Evolutionary conservation across 176 grass and related monocot genomes (phyloP).

Genomic region (Phyllostachys edulis): DNA sequence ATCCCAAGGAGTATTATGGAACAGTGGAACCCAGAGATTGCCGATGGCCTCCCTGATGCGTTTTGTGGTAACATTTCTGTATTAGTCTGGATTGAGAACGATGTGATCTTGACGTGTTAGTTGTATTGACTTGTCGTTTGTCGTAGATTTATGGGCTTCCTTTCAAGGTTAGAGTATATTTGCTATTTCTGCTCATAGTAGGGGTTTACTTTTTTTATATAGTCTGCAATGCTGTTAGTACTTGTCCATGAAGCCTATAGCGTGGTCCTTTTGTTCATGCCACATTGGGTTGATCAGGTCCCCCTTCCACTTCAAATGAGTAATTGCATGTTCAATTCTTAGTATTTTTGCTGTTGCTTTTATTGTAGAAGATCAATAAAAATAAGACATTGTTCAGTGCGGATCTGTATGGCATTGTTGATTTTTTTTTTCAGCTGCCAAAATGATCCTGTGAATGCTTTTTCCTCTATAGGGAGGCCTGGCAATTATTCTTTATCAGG

Average conservation of each 20-base stretch:
- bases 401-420: background rate
- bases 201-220: background rate
- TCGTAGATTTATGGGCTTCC: background rate
- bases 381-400: background rate
- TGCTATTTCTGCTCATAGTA: background rate
- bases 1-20: conserved; percentile 77
- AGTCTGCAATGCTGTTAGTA: background rate
- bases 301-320: too few relatives aligned
- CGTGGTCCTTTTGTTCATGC: background rate
- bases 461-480: background rate
- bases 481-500: background rate
- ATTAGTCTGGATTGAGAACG: background rate
- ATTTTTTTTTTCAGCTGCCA: background rate
- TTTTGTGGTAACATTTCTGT: conserved; percentile 64
- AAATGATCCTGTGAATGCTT: background rate
- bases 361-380: background rate
- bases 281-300: too few relatives aligned
- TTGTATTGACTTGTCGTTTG: background rate
- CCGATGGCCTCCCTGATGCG: conserved; percentile 62
- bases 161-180: background rate
- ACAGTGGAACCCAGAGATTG: conserved; percentile 60
- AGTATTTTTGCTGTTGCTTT: background rate
- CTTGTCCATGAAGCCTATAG: background rate
- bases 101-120: background rate
- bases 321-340: background rate